These are phyloP conservation scores for Eimeria sp. DNA, from an alignment of 169 alveolate species.

Conservation along the genomic window DNA sequence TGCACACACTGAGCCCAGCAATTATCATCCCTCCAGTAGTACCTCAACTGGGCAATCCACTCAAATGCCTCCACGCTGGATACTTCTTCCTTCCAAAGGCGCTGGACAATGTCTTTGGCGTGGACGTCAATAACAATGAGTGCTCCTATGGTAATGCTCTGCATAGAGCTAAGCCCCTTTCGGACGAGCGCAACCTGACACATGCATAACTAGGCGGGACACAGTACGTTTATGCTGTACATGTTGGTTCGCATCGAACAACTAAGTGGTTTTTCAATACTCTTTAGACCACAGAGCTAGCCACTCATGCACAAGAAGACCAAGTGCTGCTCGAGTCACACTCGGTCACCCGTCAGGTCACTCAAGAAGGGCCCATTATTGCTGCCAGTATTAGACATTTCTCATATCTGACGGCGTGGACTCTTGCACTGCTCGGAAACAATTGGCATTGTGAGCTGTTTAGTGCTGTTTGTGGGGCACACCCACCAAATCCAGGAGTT, in stretches of 20 bases:
- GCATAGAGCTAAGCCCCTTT: constrained; percentile 91
- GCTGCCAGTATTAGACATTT: background rate
- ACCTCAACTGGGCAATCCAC: constrained; percentile 95
- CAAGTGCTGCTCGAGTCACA: background rate
- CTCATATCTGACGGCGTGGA: background rate
- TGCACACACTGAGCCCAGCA: constrained; percentile 90
- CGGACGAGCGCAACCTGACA: constrained; percentile 93
- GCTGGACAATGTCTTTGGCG: constrained; percentile 96
- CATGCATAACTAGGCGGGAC: background rate
- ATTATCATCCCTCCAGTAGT: constrained; percentile 98
- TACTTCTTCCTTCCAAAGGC: constrained; percentile 88
- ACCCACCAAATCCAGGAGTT: constrained; percentile 92
- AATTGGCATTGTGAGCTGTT: background rate
- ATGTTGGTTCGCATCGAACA: background rate
- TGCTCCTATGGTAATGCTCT: constrained; percentile 95
- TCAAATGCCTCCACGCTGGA: constrained; percentile 81
- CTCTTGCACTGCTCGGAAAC: background rate
- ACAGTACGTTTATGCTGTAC: background rate
- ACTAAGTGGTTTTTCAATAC: background rate
- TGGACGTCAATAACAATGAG: constrained; percentile 98
- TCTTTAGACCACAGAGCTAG: background rate
- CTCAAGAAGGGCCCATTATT: background rate
- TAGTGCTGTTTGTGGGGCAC: background rate
- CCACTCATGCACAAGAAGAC: background rate
- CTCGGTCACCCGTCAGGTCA: no score